Percentiles rank a stretch among this genome's conserved stretches.
These are phyloP conservation scores for Trichosporon coremiiforme DNA, from an alignment of 1,284 basidiomycete species.

Conservation along the genomic window DNA sequence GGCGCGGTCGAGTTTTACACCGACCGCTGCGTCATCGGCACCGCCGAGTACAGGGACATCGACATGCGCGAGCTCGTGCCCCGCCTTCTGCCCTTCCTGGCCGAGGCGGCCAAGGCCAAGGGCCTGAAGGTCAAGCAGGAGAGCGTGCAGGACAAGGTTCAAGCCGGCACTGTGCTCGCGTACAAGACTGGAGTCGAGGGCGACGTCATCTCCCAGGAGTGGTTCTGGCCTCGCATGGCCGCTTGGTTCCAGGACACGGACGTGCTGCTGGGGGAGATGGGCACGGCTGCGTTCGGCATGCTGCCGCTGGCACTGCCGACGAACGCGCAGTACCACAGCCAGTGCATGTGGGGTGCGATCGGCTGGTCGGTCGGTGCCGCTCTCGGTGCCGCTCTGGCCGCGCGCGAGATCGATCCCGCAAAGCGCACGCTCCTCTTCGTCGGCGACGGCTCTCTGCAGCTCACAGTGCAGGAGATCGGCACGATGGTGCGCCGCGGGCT, in stretches of 20 bases:
- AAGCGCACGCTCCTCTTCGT: constrained; percentile 78
- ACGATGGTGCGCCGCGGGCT: constrained; percentile 59
- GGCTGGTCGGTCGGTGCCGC: constrained; percentile 62
- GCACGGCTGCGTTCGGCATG: constrained; percentile 69
- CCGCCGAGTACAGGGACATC: constrained; percentile 58
- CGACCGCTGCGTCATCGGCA: constrained; percentile 67
- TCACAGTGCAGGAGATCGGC: constrained; percentile 59
- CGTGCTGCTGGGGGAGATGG: constrained; percentile 73
- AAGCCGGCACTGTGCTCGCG: constrained; percentile 36
- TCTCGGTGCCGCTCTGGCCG: constrained; percentile 63
- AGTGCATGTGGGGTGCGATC: constrained; percentile 59
- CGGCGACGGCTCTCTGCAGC: constrained; percentile 63
- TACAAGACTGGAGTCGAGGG: constrained; percentile 36
- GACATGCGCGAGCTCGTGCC: constrained; percentile 58
- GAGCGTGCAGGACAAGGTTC: constrained; percentile 39
- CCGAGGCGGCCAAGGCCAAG: constrained; percentile 37
- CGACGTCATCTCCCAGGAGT: constrained; percentile 66
- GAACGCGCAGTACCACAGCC: constrained; percentile 62
- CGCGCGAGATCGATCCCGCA: constrained; percentile 65
- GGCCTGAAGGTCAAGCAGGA: constrained; percentile 32
- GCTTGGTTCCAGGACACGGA: constrained; percentile 67
- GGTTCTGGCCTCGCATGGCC: constrained; percentile 83
- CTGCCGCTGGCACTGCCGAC: constrained; percentile 72
- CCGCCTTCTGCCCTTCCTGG: constrained; percentile 51
- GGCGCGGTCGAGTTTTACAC: constrained; percentile 73